Evolutionary conservation across 1,284 basidiomycete species (phyloP).

Genomic region (Apiotrichum sp.): DNA sequence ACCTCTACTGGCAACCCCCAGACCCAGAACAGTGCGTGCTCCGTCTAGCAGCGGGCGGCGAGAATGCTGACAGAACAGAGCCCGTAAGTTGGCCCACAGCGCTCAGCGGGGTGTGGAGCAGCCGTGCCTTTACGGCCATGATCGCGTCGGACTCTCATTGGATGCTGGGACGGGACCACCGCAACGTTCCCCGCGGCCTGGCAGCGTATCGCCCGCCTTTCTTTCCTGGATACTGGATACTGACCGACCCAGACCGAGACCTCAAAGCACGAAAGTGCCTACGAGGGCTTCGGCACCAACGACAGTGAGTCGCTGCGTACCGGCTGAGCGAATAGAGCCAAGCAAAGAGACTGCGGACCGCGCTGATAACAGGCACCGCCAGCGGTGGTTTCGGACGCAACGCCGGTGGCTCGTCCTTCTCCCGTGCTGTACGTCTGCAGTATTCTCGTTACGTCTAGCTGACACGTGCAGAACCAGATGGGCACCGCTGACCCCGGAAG

Average conservation of each 20-base stretch:
- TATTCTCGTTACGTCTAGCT: constrained; percentile 7
- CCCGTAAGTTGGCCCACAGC: constrained; percentile 11
- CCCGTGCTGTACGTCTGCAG: constrained; percentile 22
- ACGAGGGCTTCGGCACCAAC: constrained; percentile 27
- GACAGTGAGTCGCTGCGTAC: constrained; percentile 24
- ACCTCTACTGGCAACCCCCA: background rate
- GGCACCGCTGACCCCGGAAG: constrained; percentile 13
- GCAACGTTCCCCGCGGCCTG: too few relatives aligned
- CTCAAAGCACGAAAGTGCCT: constrained; percentile 2
- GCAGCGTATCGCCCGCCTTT: too few relatives aligned
- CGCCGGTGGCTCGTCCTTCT: constrained; percentile 32
- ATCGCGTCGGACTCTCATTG: constrained; percentile 17
- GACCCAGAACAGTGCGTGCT: background rate
- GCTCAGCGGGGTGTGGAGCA: background rate
- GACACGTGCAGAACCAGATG: constrained; percentile 24
- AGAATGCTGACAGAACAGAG: constrained; percentile 12
- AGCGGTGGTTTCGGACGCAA: constrained; percentile 39
- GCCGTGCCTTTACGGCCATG: constrained; percentile 38
- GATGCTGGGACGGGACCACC: too few relatives aligned
- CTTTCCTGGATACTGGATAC: too few relatives aligned
- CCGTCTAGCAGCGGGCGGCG: background rate
- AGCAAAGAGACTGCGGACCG: too few relatives aligned
- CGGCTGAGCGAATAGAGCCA: background rate
- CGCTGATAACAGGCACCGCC: constrained; percentile 23
- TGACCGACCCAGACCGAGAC: too few relatives aligned